phyloP scores from a whole-genome alignment of 257 asterid species.

The Datura wrightii region DNA sequence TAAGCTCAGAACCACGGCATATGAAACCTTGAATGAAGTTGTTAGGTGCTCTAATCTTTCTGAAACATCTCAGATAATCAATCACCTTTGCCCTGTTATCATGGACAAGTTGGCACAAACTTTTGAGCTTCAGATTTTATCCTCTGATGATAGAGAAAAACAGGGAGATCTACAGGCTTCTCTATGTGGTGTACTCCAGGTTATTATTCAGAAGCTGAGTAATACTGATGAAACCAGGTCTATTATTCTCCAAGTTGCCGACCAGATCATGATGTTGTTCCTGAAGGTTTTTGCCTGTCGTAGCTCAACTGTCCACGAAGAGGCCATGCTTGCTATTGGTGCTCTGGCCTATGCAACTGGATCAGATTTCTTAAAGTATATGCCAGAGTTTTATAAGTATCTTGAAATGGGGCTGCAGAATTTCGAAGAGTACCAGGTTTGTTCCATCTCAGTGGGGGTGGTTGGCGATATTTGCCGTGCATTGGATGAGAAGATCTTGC shows the following conservation, averaged over 20 bases:
- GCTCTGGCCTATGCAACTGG: slow-evolving; percentile 84
- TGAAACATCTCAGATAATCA: slow-evolving; percentile 67
- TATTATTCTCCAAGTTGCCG: slow-evolving; percentile 69
- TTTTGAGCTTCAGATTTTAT: slow-evolving; percentile 55
- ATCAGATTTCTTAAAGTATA: slow-evolving; percentile 66
- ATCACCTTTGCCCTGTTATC: slow-evolving; percentile 68
- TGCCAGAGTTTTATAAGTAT: slow-evolving; percentile 76
- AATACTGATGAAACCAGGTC: slow-evolving; percentile 64
- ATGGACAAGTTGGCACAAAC: slow-evolving; percentile 78
- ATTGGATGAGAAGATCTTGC: slow-evolving; percentile 74
- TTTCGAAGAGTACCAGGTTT: slow-evolving; percentile 84
- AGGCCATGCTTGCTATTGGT: slow-evolving; percentile 94
- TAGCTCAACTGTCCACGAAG: slow-evolving; percentile 85
- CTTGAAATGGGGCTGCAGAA: slow-evolving; percentile 89
- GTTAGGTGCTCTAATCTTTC: slow-evolving; percentile 71
- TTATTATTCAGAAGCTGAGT: slow-evolving; percentile 76
- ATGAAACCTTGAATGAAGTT: slow-evolving; percentile 78
- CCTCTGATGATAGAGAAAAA: slow-evolving; percentile 84
- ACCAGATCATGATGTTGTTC: slow-evolving; percentile 74
- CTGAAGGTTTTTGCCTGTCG: slow-evolving; percentile 80
- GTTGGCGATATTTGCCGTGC: slow-evolving; percentile 90
- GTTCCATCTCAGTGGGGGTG: slow-evolving; percentile 87
- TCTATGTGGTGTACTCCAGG: slow-evolving; percentile 88
- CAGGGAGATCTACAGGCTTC: slow-evolving; percentile 89
- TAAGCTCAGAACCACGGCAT: slow-evolving; percentile 71